Evolutionary conservation across 108 stramenopile species (phyloP), one percentile per base, ranked within the genome.

Genomic region (Cyclostephanos invisitatus): DNA sequence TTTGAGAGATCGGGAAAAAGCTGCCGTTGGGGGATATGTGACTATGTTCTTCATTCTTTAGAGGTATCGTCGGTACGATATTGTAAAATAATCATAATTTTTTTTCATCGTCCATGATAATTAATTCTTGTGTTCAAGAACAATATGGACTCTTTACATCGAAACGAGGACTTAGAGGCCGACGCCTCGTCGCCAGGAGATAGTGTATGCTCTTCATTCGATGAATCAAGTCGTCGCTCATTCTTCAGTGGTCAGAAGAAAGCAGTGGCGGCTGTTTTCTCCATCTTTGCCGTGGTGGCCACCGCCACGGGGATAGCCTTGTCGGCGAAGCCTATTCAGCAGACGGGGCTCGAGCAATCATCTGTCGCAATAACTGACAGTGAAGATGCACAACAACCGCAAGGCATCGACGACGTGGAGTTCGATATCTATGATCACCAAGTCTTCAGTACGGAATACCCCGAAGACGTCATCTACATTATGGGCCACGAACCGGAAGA

Each of bases 171-270:
- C 56, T 29, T 28, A 11, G 56, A 57, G 56, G 56, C 56, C 5
- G 25, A 29, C 28, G 20, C 53, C 1, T 24, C 53, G 27, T 7
- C 1, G 6, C 56, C 56, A 7, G 56, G 32, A n/a, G 25, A 27
- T 2, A 46, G 4, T 0, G 40, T 7, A 29, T 17, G n/a, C 44
- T 17, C 24, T n/a, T 24, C 24, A 47, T 15, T 51, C 22, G 55
- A 73, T 3, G 63, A 56, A 11, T 64, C 72, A 4, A 12, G 47
- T 14, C 54, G 48, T 47, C 40, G 62, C 49, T 48, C 70, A 32
- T 62, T 63, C 27, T 65, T 65, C 15, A 64, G 54, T n/a, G 63
- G 64, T 48, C 63, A 46, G 42, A 65, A 56, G 56, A 73, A 73
- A 55, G 32, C 46, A 0, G 27, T 61, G 42, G 51, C 64, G n/a